phyloP scores from a whole-genome alignment of 2,329 filamentous ascomycete genomes.

The Parastagonospora nodorum region DNA sequence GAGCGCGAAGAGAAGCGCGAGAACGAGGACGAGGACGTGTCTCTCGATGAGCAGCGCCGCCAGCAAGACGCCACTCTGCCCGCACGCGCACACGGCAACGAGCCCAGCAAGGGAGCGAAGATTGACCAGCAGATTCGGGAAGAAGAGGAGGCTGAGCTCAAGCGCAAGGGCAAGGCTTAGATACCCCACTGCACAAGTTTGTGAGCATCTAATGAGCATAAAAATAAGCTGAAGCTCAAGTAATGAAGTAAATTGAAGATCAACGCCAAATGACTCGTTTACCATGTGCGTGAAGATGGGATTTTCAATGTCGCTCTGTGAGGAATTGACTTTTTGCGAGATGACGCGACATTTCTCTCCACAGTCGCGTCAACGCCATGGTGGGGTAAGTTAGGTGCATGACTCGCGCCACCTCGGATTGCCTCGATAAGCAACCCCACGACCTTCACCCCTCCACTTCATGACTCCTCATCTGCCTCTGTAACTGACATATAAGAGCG shows the following conservation, averaged over 20 bases:
- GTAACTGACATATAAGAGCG: neutral
- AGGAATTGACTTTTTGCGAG: neutral
- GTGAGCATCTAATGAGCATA: neutral
- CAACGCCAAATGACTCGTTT: neutral
- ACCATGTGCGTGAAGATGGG: neutral
- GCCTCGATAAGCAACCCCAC: slow-evolving; percentile 1
- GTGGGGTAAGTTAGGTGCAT: slow-evolving; percentile 1
- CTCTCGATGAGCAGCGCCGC: slow-evolving; percentile 43
- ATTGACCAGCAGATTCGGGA: slow-evolving; percentile 70
- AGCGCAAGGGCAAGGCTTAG: slow-evolving; percentile 60
- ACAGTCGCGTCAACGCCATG: slow-evolving; percentile 18
- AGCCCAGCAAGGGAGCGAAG: slow-evolving; percentile 73
- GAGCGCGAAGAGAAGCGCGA: slow-evolving; percentile 64
- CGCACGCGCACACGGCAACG: slow-evolving; percentile 71
- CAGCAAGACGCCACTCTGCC: slow-evolving; percentile 65
- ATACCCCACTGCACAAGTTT: slow-evolving; percentile 12
- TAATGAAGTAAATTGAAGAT: slow-evolving; percentile 11
- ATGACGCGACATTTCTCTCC: slow-evolving; percentile 12
- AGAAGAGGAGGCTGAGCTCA: slow-evolving; percentile 69
- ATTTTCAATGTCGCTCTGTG: neutral
- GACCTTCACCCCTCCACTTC: neutral
- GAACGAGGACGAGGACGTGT: slow-evolving; percentile 43
- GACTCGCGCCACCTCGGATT: slow-evolving; percentile 23
- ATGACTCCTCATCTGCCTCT: neutral
- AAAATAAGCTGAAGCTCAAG: neutral